Evolutionary conservation across 768 basidiomycete species (phyloP), one percentile per base, ranked within the genome.

Genomic region (Pleurotus salmoneostramineus): DNA sequence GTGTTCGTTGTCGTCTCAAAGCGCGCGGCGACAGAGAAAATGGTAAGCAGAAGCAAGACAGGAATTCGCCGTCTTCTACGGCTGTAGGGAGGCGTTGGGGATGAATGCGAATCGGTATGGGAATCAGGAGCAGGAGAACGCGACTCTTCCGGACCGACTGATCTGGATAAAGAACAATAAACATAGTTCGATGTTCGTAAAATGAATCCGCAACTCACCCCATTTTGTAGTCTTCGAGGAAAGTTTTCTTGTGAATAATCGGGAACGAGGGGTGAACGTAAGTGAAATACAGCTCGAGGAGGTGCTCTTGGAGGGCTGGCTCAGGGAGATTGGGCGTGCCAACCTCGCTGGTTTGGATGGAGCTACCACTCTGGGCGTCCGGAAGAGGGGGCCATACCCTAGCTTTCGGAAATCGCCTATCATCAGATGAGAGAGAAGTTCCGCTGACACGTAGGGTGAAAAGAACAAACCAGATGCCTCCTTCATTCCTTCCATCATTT

Each of bases 231-330:
- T 78, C 76, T 44, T 87, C 82, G 74, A 84, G 75, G 66, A 93
- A 91, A 2, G 80, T 73, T 56, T 74, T 74, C 65, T 91, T 91
- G 69, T 90, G 85, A 12, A 94, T 70, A 58, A 95, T 76, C 0
- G 93, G 93, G 58, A 95, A 82, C 34, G 79, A 77, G 1, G 90
- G 78, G 65, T 95, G 93, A 4, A 95, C 91, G 65, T 89, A 84
- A 2, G 81, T 80, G 69, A 93, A 95, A 70, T 94, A 95, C 0
- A 92, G 72, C 37, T 85, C 78, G 2, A 95, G 70, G 10, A 95
- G 75, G 50, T 84, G 82, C 56, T 89, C 81, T 70, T 93, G 91
- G 42, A 77, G 74, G 3, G 74, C 70, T 3, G 65, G 69, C 17
- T 82, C 75, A 0, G 91, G 92, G n/a, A 94, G 68, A 32, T 73